These are phyloP conservation scores for Pisolithus tinctorius DNA, from an alignment of 768 basidiomycete species.

Conservation along the genomic window DNA sequence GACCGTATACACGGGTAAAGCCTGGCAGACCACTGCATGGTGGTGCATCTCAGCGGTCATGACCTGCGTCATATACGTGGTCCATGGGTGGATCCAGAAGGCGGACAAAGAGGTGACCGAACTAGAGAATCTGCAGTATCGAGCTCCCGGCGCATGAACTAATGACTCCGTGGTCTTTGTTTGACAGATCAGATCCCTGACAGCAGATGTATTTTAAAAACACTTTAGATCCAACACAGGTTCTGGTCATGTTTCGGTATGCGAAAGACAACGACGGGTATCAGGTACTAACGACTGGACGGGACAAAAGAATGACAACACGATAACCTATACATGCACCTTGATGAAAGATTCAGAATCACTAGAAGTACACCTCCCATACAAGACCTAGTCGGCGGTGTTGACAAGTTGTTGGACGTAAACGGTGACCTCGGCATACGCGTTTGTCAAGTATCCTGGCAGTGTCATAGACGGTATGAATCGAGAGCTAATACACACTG, in stretches of 20 bases:
- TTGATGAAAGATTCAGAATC: too few species aligned
- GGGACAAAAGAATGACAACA: not conserved
- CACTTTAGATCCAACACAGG: too few species aligned
- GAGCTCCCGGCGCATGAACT: conserved; percentile 45
- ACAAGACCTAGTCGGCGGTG: not conserved
- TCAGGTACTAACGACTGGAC: not conserved
- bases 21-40: conserved; percentile 52
- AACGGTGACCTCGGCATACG: not conserved
- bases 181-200: too few species aligned
- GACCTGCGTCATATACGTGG: conserved; percentile 39
- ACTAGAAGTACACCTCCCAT: not conserved
- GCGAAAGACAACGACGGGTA: not conserved
- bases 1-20: conserved; percentile 38
- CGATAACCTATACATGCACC: too few species aligned
- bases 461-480: too few species aligned
- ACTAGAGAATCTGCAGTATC: conserved; percentile 49
- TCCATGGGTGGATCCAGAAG: conserved; percentile 37
- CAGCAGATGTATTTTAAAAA: too few species aligned
- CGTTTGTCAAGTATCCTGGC: not conserved
- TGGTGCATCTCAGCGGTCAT: conserved; percentile 41
- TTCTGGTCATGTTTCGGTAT: not conserved
- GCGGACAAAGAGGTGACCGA: conserved; percentile 42
- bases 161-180: too few species aligned
- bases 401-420: not conserved
- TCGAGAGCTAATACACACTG: too few species aligned